Conservation (phyloP, 2,329 filamentous ascomycete genomes). For the Botrytis pseudocinerea region DNA sequence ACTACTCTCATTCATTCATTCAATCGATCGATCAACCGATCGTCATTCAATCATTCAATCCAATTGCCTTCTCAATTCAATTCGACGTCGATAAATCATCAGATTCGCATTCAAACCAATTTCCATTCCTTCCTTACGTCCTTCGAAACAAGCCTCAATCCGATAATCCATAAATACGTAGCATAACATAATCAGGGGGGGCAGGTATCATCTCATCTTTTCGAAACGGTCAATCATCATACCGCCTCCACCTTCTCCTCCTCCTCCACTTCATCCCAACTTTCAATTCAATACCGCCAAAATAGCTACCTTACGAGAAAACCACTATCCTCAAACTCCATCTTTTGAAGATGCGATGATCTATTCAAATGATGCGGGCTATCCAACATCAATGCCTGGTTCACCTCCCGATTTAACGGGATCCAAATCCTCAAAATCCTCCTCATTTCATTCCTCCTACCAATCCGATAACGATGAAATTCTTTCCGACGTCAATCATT, state of each 20-base stretch:
- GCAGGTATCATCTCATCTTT: slow-evolving; percentile 19
- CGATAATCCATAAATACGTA: not conserved
- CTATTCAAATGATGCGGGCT: slow-evolving; percentile 32
- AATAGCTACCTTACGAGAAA: slow-evolving; percentile 40
- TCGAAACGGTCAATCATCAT: slow-evolving; percentile 10
- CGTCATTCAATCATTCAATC: not conserved
- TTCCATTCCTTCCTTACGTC: not conserved
- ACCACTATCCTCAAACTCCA: slow-evolving; percentile 28
- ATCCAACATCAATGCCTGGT: slow-evolving; percentile 48
- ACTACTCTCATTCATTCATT: not conserved
- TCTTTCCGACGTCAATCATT: slow-evolving; percentile 74
- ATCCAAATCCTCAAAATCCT: slow-evolving; percentile 89
- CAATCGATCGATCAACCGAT: too few species aligned
- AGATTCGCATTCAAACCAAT: not conserved
- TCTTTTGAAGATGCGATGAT: slow-evolving; percentile 38
- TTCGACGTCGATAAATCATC: not conserved
- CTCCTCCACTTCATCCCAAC: not conserved
- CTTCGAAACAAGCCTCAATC: slow-evolving; percentile 5
- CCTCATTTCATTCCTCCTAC: slow-evolving; percentile 78
- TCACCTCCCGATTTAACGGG: slow-evolving; percentile 77
- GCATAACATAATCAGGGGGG: slow-evolving; percentile 13
- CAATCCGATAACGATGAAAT: slow-evolving; percentile 70
- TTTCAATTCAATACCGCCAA: slow-evolving; percentile 34
- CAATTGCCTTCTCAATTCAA: not conserved
- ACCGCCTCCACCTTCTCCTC: not conserved